Percentiles rank a stretch among this genome's conserved stretches.
These are phyloP conservation scores for Saksenaea vasiformis DNA, from an alignment of 371 early-diverging fungal species.

Conservation along the genomic window DNA sequence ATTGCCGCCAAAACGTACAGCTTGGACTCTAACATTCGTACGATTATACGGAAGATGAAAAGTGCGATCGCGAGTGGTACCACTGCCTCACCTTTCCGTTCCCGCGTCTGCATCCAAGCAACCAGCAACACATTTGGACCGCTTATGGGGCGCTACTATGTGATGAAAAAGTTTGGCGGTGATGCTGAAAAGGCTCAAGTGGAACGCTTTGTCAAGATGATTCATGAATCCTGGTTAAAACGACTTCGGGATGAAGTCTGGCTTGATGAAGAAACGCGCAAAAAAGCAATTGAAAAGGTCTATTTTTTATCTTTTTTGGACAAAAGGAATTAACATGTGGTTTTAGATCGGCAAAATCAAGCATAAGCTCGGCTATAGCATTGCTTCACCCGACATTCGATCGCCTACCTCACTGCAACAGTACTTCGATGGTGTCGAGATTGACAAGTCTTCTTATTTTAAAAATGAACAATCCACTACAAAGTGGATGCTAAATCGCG, in stretches of 20 bases:
- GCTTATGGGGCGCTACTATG: constrained; percentile 58
- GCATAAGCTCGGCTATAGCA: constrained; percentile 55
- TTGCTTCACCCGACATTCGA: constrained; percentile 42
- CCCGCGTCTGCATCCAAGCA: constrained; percentile 43
- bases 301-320: background rate
- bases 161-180: constrained; percentile 45
- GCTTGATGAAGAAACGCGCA: constrained; percentile 54
- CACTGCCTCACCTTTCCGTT: constrained; percentile 38
- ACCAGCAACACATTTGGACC: constrained; percentile 49
- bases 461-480: constrained; percentile 42
- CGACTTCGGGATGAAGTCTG: constrained; percentile 49
- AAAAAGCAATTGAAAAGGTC: constrained; percentile 50
- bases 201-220: constrained; percentile 46
- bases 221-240: constrained; percentile 48
- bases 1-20: constrained; percentile 1
- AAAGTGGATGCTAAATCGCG: constrained; percentile 21
- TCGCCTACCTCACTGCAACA: constrained; percentile 47
- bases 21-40: constrained; percentile 18
- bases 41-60: constrained; percentile 15
- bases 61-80: constrained; percentile 34
- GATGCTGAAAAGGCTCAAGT: constrained; percentile 41
- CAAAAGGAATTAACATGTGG: background rate
- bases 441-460: constrained; percentile 44
- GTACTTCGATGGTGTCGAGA: constrained; percentile 42
- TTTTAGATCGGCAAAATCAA: constrained; percentile 28